Percentiles rank a stretch among this genome's conserved stretches.
These are phyloP conservation scores for Pythium sukuiense DNA, from an alignment of 352 stramenopile species.

Conservation along the genomic window DNA sequence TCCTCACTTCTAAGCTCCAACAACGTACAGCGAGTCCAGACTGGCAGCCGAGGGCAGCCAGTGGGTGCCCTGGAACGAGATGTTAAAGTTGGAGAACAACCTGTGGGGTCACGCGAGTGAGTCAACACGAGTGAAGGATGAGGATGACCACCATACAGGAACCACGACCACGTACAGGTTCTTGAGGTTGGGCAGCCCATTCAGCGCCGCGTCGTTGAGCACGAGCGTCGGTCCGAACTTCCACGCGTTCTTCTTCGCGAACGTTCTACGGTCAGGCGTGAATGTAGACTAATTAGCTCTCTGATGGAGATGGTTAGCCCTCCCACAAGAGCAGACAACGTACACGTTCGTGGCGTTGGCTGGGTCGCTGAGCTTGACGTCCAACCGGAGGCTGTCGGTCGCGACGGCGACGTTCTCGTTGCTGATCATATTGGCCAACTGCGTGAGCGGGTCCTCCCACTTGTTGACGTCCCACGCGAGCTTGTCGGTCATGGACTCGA, in stretches of 20 bases:
- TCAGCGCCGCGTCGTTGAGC: slow-evolving; percentile 22
- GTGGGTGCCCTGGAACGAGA: slow-evolving; percentile 25
- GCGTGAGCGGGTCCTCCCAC: slow-evolving; percentile 29
- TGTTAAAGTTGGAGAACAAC: slow-evolving; percentile 30
- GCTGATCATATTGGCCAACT: slow-evolving; percentile 25
- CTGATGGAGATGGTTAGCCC: not conserved
- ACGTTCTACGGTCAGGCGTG: slow-evolving; percentile 2
- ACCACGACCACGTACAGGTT: slow-evolving; percentile 19
- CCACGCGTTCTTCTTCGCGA: slow-evolving; percentile 20
- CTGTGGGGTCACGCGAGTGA: slow-evolving; percentile 1
- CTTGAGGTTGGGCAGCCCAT: slow-evolving; percentile 23
- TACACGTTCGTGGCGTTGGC: slow-evolving; percentile 19
- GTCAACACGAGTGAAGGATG: not conserved
- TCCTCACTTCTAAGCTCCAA: not conserved
- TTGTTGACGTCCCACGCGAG: slow-evolving; percentile 20
- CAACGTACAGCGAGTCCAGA: slow-evolving; percentile 25
- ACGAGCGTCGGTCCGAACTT: slow-evolving; percentile 24
- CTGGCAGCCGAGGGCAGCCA: slow-evolving; percentile 19
- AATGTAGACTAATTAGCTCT: too few species aligned
- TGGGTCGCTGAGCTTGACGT: slow-evolving; percentile 19
- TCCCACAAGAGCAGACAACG: not conserved
- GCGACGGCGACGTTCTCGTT: slow-evolving; percentile 23
- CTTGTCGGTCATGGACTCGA: slow-evolving; percentile 26
- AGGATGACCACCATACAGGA: not conserved
- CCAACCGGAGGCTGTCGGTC: slow-evolving; percentile 11